A percentile compares a stretch with the other conserved stretches of the same genome.
phyloP scores from a whole-genome alignment of 257 asterid genomes.

The Nicotiana otophora region DNA sequence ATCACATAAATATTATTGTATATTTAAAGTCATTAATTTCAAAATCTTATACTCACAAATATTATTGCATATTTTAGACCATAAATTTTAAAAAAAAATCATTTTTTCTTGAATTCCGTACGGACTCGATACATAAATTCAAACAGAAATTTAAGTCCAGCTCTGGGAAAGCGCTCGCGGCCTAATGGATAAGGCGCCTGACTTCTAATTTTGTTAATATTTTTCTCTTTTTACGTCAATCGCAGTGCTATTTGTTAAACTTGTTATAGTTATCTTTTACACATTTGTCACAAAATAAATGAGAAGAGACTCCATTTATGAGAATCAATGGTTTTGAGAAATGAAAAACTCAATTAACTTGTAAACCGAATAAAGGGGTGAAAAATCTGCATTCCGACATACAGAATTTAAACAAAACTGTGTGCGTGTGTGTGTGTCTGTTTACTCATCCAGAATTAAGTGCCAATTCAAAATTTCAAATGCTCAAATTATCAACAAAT shows the following conservation, averaged over 20 bases:
- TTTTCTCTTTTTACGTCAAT: slow-evolving; percentile 33
- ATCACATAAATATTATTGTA: too few species aligned
- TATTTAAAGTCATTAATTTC: too few species aligned
- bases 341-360: not conserved
- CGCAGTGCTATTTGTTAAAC: not conserved
- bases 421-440: too few species aligned
- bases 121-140: too few species aligned
- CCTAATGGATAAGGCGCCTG: slow-evolving; percentile 32
- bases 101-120: too few species aligned
- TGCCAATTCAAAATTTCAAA: not conserved
- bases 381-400: too few species aligned
- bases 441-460: not conserved
- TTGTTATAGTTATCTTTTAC: not conserved
- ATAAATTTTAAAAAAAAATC: too few species aligned
- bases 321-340: not conserved
- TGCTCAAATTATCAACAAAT: not conserved
- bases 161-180: slow-evolving; percentile 56
- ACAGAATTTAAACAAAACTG: too few species aligned
- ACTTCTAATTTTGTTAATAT: not conserved
- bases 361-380: not conserved
- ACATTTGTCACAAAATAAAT: not conserved
- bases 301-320: not conserved
- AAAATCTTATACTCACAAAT: too few species aligned
- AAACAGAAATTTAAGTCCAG: too few species aligned
- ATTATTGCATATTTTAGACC: too few species aligned